Conservation (phyloP, 2,329 filamentous ascomycete genomes). For the Ophiostoma fasciatum region DNA sequence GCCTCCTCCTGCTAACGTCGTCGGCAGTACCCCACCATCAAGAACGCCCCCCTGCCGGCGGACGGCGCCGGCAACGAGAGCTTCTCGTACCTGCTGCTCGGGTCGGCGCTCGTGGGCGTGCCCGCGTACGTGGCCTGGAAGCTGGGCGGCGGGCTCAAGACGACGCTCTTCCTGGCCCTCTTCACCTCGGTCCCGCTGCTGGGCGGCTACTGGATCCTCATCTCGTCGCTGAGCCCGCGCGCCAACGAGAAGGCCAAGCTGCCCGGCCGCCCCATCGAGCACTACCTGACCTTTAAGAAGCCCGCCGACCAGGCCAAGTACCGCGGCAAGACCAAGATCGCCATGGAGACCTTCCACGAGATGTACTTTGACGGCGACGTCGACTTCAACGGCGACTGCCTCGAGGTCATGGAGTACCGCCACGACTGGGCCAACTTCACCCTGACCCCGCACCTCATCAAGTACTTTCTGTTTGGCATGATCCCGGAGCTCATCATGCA, state of each 20-base stretch:
- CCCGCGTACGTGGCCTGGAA: conserved; percentile 75
- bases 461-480: conserved; percentile 12
- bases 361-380: conserved; percentile 96
- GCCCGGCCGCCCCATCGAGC: conserved; percentile 75
- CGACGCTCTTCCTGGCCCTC: conserved; percentile 71
- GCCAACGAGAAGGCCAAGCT: conserved; percentile 84
- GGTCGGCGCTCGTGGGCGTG: conserved; percentile 52
- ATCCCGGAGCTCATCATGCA: conserved; percentile 13
- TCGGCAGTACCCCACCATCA: conserved; percentile 68
- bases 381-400: conserved; percentile 83
- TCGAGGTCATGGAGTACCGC: conserved; percentile 83
- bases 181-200: conserved; percentile 69
- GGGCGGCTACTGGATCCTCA: conserved; percentile 64
- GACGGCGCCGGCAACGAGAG: conserved; percentile 70
- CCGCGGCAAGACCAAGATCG: conserved; percentile 64
- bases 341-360: conserved; percentile 89
- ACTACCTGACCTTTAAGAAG: conserved; percentile 76
- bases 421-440: conserved; percentile 86
- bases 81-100: conserved; percentile 73
- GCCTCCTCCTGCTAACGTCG: background rate
- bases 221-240: conserved; percentile 69
- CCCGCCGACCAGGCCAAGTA: conserved; percentile 49
- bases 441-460: conserved; percentile 12
- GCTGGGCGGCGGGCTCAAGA: conserved; percentile 73
- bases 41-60: conserved; percentile 86